Evolutionary conservation across 257 asterid genomes (phyloP), one percentile per base, ranked within the genome.

Genomic region (Nicotiana tomentosiformis): DNA sequence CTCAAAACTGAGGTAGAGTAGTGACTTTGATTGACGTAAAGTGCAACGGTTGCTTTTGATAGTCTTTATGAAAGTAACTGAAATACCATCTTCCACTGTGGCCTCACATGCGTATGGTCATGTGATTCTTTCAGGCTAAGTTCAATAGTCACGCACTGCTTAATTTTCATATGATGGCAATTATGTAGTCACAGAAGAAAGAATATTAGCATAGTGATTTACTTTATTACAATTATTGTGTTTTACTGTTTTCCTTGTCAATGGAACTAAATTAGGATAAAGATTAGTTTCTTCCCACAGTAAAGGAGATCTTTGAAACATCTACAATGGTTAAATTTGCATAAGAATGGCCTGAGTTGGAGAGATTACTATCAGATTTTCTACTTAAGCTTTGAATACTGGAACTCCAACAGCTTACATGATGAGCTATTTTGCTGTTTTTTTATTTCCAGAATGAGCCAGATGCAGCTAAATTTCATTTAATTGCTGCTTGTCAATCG

Each of bases 401-500:
- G 11, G 53, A 20, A 67, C 17, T 17, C 82, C 20, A 55, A 17
- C 16, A 8, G 46, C 18, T 62, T 68, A 61, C 26, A 7, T 30
- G 43, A 49, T 66, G 30, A 46, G 3, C 6, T 55, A 7, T 46
- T 82, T 78, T 77, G 79, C 46, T 68, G 43, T 57, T 86, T 65
- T 37, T 84, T 33, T 23, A 64, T 84, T 12, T 88, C 83, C 94
- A 95, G 98, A 90, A 86, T 11, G 87, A 90, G 72, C 35, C 89
- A 8, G 97, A 91, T 82, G 93, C 85, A 67, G 95, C 98, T 60
- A 89, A 93, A 89, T 77, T 80, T 67, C 94, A 93, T 88, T 29
- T 95, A 20, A 57, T 89, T 16, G 95, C 93, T 39, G 93, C 99
- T 37, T 87, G 93, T 82, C 91, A 87, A 90, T 93, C 98, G 65